Evolutionary conservation across 2,329 filamentous ascomycete genomes (phyloP).

Genomic region (Colletotrichum caudatum): DNA sequence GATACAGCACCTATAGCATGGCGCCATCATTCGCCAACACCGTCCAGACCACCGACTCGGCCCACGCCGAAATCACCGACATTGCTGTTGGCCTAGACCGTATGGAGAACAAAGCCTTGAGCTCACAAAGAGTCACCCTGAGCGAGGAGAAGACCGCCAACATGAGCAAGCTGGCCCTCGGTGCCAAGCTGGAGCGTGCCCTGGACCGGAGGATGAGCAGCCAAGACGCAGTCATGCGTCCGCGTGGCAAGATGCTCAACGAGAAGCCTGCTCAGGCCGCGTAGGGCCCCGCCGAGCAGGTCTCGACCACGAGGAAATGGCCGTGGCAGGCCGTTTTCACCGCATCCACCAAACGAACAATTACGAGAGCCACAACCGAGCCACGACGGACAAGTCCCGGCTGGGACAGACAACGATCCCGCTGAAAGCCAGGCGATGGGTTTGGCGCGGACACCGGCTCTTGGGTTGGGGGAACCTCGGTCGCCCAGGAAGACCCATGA

Average conservation of each 20-base stretch:
- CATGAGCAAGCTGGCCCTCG: constrained; percentile 86
- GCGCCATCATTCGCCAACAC: constrained; percentile 71
- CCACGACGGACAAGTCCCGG: neutral
- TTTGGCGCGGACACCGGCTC: neutral
- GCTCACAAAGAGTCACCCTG: constrained; percentile 83
- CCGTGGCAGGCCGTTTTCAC: constrained; percentile 5
- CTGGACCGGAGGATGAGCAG: constrained; percentile 86
- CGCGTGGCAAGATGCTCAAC: constrained; percentile 54
- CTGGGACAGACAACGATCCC: neutral
- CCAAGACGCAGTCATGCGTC: constrained; percentile 89
- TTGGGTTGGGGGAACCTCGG: neutral
- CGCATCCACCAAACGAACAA: constrained; percentile 1
- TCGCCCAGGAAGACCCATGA: neutral
- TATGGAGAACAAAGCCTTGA: constrained; percentile 89
- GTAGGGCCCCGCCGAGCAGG: constrained; percentile 9
- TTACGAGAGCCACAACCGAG: neutral
- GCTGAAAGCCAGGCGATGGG: neutral
- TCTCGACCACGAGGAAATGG: constrained; percentile 4
- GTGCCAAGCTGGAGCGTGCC: constrained; percentile 90
- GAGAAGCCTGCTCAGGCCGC: constrained; percentile 49
- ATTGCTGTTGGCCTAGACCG: constrained; percentile 86
- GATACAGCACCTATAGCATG: constrained; percentile 72
- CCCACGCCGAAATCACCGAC: constrained; percentile 70
- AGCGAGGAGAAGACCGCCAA: constrained; percentile 84
- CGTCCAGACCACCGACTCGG: constrained; percentile 65